Evolutionary conservation across 225 moss, liverwort and hornwort genomes (phyloP).

Genomic region (Thuidium tamariscinum): DNA sequence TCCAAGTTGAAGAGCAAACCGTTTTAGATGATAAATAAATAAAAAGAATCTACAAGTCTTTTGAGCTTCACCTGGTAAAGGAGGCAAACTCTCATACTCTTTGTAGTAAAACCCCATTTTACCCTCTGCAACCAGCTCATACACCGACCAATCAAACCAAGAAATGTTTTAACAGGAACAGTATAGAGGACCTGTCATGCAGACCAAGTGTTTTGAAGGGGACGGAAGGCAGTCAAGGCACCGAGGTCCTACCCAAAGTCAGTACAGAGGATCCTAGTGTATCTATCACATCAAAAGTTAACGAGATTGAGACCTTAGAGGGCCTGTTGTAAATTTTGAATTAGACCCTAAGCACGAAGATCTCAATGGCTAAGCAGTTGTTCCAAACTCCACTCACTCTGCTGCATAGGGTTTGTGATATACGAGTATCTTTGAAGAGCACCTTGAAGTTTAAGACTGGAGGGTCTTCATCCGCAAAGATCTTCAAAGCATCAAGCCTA

Average conservation of each 20-base stretch:
- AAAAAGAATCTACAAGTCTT: background rate
- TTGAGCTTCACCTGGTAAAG: slow-evolving; percentile 57
- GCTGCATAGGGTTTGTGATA: background rate
- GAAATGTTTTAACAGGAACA: background rate
- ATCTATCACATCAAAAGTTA: background rate
- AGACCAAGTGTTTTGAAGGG: background rate
- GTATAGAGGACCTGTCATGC: background rate
- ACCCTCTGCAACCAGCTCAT: slow-evolving; percentile 36
- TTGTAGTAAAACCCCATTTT: slow-evolving; percentile 85
- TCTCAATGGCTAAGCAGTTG: background rate
- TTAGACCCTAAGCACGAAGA: background rate
- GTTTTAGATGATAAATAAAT: background rate
- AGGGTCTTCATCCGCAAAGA: background rate
- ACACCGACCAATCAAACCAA: background rate
- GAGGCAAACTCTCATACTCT: slow-evolving; percentile 77
- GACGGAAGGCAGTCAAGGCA: background rate
- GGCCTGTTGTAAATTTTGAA: no score
- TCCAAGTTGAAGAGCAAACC: background rate
- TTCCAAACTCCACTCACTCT: background rate
- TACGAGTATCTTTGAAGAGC: background rate
- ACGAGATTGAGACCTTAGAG: background rate
- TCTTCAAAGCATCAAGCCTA: background rate
- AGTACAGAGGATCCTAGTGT: background rate
- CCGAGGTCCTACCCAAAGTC: background rate
- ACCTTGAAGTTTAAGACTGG: background rate